These are phyloP conservation scores for Lasiodiplodia sp. DNA, from an alignment of 2,329 filamentous ascomycete genomes.

Conservation along the genomic window DNA sequence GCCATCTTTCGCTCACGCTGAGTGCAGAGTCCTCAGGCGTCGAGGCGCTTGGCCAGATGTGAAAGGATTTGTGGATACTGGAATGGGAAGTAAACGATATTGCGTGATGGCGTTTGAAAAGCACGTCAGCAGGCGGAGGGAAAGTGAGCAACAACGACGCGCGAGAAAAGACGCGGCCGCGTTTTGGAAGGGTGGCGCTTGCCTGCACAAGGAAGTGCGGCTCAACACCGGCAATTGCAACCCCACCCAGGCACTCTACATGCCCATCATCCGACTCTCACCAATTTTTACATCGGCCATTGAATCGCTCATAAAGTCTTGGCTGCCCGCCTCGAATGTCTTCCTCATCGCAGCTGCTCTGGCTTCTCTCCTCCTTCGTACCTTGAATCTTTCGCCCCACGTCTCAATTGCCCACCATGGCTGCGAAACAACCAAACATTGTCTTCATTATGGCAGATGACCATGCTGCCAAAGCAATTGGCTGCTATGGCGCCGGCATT, in stretches of 20 bases:
- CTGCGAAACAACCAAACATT: constrained; percentile 45
- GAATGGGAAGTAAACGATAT: constrained; percentile 8
- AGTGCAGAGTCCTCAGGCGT: not conserved
- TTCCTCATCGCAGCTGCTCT: not conserved
- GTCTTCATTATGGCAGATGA: constrained; percentile 65
- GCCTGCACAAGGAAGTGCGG: not conserved
- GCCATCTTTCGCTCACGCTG: not conserved
- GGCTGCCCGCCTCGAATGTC: not conserved
- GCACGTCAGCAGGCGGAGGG: constrained; percentile 7
- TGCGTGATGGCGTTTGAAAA: constrained; percentile 14
- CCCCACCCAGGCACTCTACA: not conserved
- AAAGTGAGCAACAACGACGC: not conserved
- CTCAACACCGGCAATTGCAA: not conserved
- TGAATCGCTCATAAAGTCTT: not conserved
- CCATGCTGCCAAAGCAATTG: constrained; percentile 60
- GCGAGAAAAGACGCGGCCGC: not conserved
- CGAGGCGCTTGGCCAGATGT: not conserved
- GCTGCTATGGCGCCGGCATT: constrained; percentile 59
- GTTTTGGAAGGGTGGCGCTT: not conserved
- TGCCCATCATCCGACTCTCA: not conserved
- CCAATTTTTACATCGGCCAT: not conserved
- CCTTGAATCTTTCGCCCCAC: not conserved
- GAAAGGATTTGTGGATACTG: not conserved
- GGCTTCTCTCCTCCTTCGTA: not conserved
- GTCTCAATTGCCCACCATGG: constrained; percentile 1